phyloP scores from a whole-genome alignment of 2,329 filamentous ascomycete species.

The Lachnellula cervina region DNA sequence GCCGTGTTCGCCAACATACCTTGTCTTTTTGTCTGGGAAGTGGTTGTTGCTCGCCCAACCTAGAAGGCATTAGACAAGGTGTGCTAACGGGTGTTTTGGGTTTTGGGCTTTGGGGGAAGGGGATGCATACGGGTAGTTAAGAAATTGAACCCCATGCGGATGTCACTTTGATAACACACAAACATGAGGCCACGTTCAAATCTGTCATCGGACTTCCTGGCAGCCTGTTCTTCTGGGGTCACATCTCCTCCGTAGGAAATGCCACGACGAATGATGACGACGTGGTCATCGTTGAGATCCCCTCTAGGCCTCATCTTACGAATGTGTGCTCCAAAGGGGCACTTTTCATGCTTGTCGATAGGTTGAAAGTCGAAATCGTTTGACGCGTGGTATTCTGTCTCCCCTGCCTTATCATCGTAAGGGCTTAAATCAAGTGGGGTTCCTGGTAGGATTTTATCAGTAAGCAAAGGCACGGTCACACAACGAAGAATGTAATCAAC shows the following conservation, averaged over 20 bases:
- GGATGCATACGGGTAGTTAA: slow-evolving; percentile 32
- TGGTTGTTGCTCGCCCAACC: slow-evolving; percentile 21
- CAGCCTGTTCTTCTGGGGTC: slow-evolving; percentile 28
- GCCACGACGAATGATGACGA: slow-evolving; percentile 40
- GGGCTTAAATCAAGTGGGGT: slow-evolving; percentile 32
- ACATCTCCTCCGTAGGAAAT: slow-evolving; percentile 41
- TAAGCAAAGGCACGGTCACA: neutral
- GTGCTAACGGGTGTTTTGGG: too few relatives aligned
- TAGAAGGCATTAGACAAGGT: slow-evolving; percentile 1
- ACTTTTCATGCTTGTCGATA: slow-evolving; percentile 31
- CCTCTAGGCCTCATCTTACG: slow-evolving; percentile 43
- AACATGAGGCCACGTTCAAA: slow-evolving; percentile 42
- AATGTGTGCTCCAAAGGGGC: slow-evolving; percentile 43
- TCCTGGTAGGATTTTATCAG: slow-evolving; percentile 20
- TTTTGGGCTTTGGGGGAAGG: too few relatives aligned
- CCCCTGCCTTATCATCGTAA: slow-evolving; percentile 28
- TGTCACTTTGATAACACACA: slow-evolving; percentile 41
- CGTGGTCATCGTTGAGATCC: slow-evolving; percentile 29
- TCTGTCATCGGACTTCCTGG: slow-evolving; percentile 16
- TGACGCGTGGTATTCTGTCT: slow-evolving; percentile 25
- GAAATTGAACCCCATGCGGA: slow-evolving; percentile 39
- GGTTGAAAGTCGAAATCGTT: slow-evolving; percentile 35
- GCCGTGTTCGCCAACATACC: slow-evolving; percentile 1
- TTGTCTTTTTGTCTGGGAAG: slow-evolving; percentile 22
- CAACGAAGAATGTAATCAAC: neutral